Evolutionary conservation across 2,329 filamentous ascomycete genomes (phyloP).

Genomic region (Hypomyces rosellus): DNA sequence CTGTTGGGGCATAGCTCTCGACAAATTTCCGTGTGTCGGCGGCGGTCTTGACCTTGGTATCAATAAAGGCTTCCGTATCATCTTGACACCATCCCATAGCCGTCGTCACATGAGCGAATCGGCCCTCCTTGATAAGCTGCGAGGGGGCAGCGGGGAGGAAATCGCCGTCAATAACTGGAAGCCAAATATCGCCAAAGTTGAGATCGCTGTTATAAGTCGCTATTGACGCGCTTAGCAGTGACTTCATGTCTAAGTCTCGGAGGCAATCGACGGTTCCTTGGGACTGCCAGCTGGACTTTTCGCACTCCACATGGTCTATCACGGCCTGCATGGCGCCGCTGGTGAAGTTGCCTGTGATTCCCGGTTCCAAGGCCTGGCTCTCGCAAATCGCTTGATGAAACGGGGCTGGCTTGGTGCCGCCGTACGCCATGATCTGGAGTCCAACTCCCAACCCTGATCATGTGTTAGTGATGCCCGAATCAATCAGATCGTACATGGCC

Average conservation of each 20-base stretch:
- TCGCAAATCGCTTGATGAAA: constrained; percentile 42
- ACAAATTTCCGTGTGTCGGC: constrained; percentile 36
- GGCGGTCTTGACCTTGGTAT: constrained; percentile 31
- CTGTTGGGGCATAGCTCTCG: constrained; percentile 29
- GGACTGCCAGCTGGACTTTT: constrained; percentile 33
- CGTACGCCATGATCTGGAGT: constrained; percentile 44
- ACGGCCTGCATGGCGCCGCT: constrained; percentile 39
- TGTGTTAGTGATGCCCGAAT: background rate
- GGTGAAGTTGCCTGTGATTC: constrained; percentile 42
- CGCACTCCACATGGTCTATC: constrained; percentile 32
- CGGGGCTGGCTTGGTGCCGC: constrained; percentile 34
- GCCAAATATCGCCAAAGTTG: constrained; percentile 48
- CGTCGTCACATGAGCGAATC: constrained; percentile 56
- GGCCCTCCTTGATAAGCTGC: constrained; percentile 46
- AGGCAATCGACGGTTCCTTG: constrained; percentile 40
- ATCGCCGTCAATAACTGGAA: constrained; percentile 38
- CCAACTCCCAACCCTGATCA: constrained; percentile 33
- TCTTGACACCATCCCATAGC: constrained; percentile 49
- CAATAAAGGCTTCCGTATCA: constrained; percentile 38
- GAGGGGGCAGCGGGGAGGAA: constrained; percentile 38
- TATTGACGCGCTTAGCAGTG: constrained; percentile 37
- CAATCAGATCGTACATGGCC: too few relatives aligned
- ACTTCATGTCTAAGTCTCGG: constrained; percentile 34
- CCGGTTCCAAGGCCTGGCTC: constrained; percentile 45
- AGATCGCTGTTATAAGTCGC: constrained; percentile 32